phyloP scores from a whole-genome alignment of 2,329 filamentous ascomycete species.

The Curvularia lunata region DNA sequence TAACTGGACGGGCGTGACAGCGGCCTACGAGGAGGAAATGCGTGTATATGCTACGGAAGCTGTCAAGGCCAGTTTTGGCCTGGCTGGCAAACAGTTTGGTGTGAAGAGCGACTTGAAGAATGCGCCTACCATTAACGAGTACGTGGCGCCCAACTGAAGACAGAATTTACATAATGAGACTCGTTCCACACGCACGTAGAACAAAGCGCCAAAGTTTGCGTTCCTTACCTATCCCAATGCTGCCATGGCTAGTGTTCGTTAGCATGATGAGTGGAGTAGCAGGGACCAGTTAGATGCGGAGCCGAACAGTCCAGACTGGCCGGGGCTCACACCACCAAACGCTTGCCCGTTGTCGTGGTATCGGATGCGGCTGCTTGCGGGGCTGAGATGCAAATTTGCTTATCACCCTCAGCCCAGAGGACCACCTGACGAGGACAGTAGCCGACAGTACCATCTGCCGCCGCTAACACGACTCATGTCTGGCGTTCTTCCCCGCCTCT shows the following conservation, averaged over 20 bases:
- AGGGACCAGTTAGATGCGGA: not conserved
- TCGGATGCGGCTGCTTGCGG: not conserved
- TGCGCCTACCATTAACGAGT: constrained; percentile 25
- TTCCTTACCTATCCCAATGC: not conserved
- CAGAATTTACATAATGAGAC: not conserved
- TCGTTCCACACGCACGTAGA: not conserved
- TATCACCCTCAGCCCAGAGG: not conserved
- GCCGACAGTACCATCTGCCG: constrained; percentile 5
- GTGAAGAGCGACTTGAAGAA: constrained; percentile 23
- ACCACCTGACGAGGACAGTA: not conserved
- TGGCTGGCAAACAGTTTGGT: constrained; percentile 25
- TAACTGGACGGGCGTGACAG: constrained; percentile 45
- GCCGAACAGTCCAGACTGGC: not conserved
- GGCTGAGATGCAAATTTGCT: constrained; percentile 2
- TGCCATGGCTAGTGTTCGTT: not conserved
- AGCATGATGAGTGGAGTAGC: not conserved
- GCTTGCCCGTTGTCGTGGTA: not conserved
- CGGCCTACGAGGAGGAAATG: constrained; percentile 48
- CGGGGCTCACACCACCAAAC: not conserved
- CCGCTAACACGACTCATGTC: constrained; percentile 8
- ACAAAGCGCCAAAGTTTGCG: not conserved
- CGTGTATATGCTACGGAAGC: constrained; percentile 44
- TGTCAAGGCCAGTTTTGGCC: constrained; percentile 61
- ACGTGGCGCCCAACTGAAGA: constrained; percentile 25
- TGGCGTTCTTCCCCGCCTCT: constrained; percentile 11